phyloP scores from a whole-genome alignment of 2,329 filamentous ascomycete species.

The Microsporum ferrugineum region DNA sequence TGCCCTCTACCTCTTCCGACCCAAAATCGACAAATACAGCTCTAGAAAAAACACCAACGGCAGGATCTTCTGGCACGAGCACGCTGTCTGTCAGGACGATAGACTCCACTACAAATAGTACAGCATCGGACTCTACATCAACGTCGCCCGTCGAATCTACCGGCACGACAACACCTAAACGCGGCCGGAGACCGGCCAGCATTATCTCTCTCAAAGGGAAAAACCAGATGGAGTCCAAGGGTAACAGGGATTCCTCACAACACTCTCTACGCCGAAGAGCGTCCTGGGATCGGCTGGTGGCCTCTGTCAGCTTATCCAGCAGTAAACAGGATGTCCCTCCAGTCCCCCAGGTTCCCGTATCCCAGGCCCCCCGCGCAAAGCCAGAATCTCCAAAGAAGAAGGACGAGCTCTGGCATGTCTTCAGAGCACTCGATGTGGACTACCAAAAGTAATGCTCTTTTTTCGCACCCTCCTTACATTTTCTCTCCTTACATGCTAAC shows the following conservation, averaged over 20 bases:
- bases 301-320: constrained; percentile 30
- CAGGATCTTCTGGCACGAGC: not conserved
- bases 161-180: constrained; percentile 21
- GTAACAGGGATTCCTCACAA: constrained; percentile 31
- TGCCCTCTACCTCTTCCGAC: constrained; percentile 13
- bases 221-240: constrained; percentile 22
- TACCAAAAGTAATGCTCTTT: constrained; percentile 46
- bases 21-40: constrained; percentile 22
- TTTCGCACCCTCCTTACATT: constrained; percentile 4
- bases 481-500: constrained; percentile 8
- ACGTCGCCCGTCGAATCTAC: constrained; percentile 2
- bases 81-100: not conserved
- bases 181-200: constrained; percentile 31
- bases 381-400: constrained; percentile 43
- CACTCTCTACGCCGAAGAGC: constrained; percentile 30
- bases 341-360: constrained; percentile 35
- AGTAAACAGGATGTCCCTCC: constrained; percentile 34
- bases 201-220: constrained; percentile 28
- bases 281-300: constrained; percentile 39
- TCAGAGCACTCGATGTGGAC: constrained; percentile 57
- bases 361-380: constrained; percentile 13
- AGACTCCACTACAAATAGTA: not conserved
- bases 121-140: not conserved
- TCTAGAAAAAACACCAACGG: constrained; percentile 1
- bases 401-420: constrained; percentile 59